phyloP scores from a whole-genome alignment of 2,329 filamentous ascomycete genomes.

The Microcyclosporella mali region DNA sequence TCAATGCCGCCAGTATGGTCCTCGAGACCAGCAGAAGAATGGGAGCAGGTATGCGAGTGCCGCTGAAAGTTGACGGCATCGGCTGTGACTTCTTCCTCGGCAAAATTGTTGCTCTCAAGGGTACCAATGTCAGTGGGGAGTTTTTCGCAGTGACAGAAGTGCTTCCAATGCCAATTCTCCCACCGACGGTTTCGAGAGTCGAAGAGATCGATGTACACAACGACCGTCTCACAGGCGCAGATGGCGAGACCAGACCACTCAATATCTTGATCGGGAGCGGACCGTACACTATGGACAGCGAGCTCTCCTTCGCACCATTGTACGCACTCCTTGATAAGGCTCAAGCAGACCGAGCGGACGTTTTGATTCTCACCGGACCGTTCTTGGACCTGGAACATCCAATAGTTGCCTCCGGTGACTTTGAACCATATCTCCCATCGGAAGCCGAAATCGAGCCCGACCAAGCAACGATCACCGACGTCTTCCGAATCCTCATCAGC shows the following conservation, averaged over 20 bases:
- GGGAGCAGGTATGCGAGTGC: conserved; percentile 75
- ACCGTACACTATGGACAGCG: conserved; percentile 87
- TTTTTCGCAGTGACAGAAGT: conserved; percentile 76
- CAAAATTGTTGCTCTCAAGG: conserved; percentile 81
- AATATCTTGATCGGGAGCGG: conserved; percentile 74
- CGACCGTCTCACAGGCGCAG: conserved; percentile 58
- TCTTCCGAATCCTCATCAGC: conserved; percentile 77
- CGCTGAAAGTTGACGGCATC: conserved; percentile 67
- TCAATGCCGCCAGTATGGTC: conserved; percentile 78
- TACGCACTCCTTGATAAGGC: conserved; percentile 75
- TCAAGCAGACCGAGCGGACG: conserved; percentile 67
- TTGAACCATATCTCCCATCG: conserved; percentile 40
- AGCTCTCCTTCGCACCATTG: conserved; percentile 82
- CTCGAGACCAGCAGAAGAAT: conserved; percentile 80
- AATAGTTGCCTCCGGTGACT: conserved; percentile 57
- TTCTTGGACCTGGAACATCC: conserved; percentile 92
- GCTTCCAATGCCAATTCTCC: conserved; percentile 67
- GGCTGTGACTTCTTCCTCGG: conserved; percentile 86
- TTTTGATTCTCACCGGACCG: conserved; percentile 73
- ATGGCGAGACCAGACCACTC: conserved; percentile 59
- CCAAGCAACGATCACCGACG: conserved; percentile 69
- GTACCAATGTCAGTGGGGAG: conserved; percentile 78
- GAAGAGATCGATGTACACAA: conserved; percentile 62
- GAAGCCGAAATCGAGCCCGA: conserved; percentile 50
- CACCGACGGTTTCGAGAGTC: conserved; percentile 64